A percentile compares a stretch with the other conserved stretches of the same genome.
These are phyloP conservation scores for Teratosphaeria pseudoeucalypti DNA, from an alignment of 2,329 filamentous ascomycete species.

Conservation along the genomic window DNA sequence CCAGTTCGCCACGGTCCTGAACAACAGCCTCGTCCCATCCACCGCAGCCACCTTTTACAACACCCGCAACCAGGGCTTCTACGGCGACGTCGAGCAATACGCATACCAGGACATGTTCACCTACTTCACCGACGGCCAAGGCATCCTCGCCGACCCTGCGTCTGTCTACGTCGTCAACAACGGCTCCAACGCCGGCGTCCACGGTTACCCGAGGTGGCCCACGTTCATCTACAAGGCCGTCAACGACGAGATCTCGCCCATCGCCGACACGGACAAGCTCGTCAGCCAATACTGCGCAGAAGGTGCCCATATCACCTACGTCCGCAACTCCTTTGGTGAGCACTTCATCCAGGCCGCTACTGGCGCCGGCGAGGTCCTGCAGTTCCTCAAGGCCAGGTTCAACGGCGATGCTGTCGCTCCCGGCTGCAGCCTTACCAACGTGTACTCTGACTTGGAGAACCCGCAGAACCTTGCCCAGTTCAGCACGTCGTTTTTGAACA, in stretches of 20 bases:
- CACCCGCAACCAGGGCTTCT: neutral
- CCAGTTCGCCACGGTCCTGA: neutral
- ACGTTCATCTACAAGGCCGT: slow-evolving; percentile 25
- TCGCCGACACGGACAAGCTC: slow-evolving; percentile 21
- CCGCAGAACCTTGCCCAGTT: neutral
- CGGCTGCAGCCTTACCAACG: neutral
- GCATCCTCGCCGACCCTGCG: slow-evolving; percentile 3
- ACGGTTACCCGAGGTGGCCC: slow-evolving; percentile 5
- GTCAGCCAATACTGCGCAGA: slow-evolving; percentile 15
- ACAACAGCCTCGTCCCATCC: neutral
- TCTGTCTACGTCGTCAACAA: neutral
- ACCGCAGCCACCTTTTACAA: neutral
- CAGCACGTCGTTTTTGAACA: neutral
- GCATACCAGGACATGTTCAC: neutral
- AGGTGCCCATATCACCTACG: neutral
- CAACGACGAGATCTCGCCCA: slow-evolving; percentile 21
- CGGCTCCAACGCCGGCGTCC: no score
- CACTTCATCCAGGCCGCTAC: neutral
- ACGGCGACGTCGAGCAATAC: neutral
- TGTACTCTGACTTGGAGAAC: neutral
- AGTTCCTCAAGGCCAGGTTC: neutral
- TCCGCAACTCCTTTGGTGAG: neutral
- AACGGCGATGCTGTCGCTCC: neutral
- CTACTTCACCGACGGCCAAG: neutral
- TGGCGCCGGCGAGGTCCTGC: neutral